Percentiles rank a stretch among this genome's conserved stretches.
These are phyloP conservation scores for Mycogone perniciosa DNA, from an alignment of 2,329 filamentous ascomycete species.

Conservation along the genomic window DNA sequence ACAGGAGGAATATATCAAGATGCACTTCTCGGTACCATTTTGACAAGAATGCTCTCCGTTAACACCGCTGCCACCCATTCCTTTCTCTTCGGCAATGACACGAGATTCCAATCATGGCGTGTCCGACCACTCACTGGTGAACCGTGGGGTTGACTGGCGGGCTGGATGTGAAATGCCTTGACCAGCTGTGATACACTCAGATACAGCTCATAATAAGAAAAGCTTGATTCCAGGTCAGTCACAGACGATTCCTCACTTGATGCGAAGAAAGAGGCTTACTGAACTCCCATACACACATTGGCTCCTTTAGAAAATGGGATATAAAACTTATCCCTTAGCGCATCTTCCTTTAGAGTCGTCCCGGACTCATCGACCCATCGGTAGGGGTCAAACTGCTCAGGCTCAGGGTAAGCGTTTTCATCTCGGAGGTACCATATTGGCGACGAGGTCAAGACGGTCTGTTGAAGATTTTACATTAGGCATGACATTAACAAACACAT, in stretches of 20 bases:
- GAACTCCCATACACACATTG: constrained; percentile 22
- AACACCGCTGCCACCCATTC: constrained; percentile 21
- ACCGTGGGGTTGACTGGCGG: background rate
- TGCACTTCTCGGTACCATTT: background rate
- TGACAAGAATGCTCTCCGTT: background rate
- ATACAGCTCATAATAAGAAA: constrained; percentile 16
- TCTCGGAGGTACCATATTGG: constrained; percentile 26
- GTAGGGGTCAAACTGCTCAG: constrained; percentile 21
- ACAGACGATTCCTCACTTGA: background rate
- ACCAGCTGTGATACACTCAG: constrained; percentile 12
- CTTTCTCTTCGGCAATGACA: constrained; percentile 15
- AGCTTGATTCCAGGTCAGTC: constrained; percentile 2
- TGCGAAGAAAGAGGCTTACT: constrained; percentile 16
- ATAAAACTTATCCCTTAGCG: constrained; percentile 21
- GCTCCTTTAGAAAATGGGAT: constrained; percentile 25
- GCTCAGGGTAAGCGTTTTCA: constrained; percentile 20
- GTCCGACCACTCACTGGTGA: background rate
- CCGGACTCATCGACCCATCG: constrained; percentile 19
- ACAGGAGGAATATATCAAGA: background rate
- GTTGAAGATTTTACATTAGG: background rate
- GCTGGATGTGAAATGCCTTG: background rate
- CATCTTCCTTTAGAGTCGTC: constrained; percentile 8
- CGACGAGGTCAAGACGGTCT: constrained; percentile 23
- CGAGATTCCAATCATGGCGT: constrained; percentile 12
- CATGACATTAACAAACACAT: background rate